Base-by-base conservation (phyloP, 106 monocot species). In the Apostasia shenzhenica region DNA sequence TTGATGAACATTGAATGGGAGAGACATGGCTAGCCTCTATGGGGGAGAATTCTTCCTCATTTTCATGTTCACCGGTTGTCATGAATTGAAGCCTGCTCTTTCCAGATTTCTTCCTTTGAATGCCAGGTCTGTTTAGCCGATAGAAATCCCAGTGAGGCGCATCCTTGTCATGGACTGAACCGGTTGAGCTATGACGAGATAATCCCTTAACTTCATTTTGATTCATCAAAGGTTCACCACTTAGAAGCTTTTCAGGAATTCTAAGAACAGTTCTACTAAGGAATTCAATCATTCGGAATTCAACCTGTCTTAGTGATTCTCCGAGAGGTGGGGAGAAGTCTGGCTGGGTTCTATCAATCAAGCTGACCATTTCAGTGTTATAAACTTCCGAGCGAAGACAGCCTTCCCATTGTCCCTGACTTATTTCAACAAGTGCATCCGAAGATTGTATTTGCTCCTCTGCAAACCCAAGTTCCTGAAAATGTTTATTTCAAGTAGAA, bases 51-150 rank as follows among this genome's bases (percentile, higher is more conserved):
- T 92, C 92, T 3, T 97, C 92, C 62, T 89, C 88, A 12, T 67
- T 79, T 41, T 95, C 95, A 61, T 84, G 80, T 41, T 97, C 92
- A 26, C 84, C 92, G 0, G 81, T 84, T 2, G 89, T 86, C 66
- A 97, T 83, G 63, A 97, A 89, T 70, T 97, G 92, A 57, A 97
- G 89, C 54, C 92, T 68, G 71, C 97, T 97, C 73, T 97, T 97
- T 0, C 97, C 92, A 1, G 97, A 97, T 59, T 89, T 97, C 71
- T 89, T 97, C 72, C 83, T 89, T 9, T 75, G 76, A 14, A 89
- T 37, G 61, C 81, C 79, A 38, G 78, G 77, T 67, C 91, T 76
- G 60, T 79, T 80, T 53, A 84, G 82, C 66, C 81, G 54, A 66
- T 85, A 75, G 37, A 85, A 54, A 69, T 88, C 85, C 88, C 82